Base-by-base conservation (phyloP, 2,329 filamentous ascomycete genomes). In the Alternaria alternata region DNA sequence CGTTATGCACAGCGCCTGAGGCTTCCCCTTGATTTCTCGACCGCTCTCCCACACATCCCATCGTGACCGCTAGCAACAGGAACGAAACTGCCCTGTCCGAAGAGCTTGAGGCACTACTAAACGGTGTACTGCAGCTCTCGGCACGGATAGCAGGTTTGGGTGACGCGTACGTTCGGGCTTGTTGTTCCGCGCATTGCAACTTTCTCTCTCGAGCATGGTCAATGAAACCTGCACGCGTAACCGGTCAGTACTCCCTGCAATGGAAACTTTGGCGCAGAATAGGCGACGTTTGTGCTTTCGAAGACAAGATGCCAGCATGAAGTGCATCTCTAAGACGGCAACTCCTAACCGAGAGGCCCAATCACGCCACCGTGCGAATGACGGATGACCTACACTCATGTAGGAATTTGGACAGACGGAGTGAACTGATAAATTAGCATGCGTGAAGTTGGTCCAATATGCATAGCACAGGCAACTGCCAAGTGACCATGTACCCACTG, bases 251-350 rank as follows among this genome's bases (percentile, higher is more conserved):
- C 5, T n/a, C n/a, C 16, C 36, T 38, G 14, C 4, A 18, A 38
- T n/a, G 7, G 16, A 38, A 38, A n/a, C 14, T 38, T 38, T 9
- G 16, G 36, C 36, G 36, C 36, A 38, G 8, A n/a, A 38, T 0
- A 18, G 36, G 2, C 0, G 7, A n/a, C 3, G 0, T 3, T 1
- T n/a, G 16, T 38, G 16, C 16, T 7, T 2, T 18, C 0, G 16
- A 18, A 38, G 36, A 38, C 36, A 38, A 38, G 16, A 38, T 38
- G 14, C 7, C 2, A n/a, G 36, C 7, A 16, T 38, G 0, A 8
- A 8, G 14, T 38, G 16, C 16, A 38, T 18, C 36, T n/a, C 4
- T 7, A n/a, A n/a, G 16, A n/a, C 36, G 36, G 36, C 36, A n/a
- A 8, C 1, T 0, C 16, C 36, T 38, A 3, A 0, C 16, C 16